A percentile compares a stretch with the other conserved stretches of the same genome.
These are phyloP conservation scores for Candida sakaeoensis DNA, from an alignment of 805 yeast genomes.

Conservation along the genomic window DNA sequence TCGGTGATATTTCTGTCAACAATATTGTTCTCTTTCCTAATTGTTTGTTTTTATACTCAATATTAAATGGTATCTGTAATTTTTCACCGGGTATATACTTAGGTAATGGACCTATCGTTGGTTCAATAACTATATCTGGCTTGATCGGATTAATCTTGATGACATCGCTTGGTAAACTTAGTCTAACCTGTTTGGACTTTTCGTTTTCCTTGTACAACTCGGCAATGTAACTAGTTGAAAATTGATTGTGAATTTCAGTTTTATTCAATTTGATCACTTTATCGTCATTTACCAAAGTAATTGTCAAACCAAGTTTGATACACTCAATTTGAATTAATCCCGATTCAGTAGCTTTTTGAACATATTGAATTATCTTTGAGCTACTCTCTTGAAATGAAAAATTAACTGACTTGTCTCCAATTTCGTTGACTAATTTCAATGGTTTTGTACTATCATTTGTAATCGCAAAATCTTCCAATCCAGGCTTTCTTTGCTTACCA, in stretches of 20 bases:
- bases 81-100: conserved; percentile 7
- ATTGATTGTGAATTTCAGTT: conserved; percentile 7
- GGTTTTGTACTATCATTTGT: conserved; percentile 4
- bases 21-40: conserved; percentile 7
- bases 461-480: conserved; percentile 8
- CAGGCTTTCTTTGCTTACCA: background rate
- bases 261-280: conserved; percentile 9
- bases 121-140: conserved; percentile 17
- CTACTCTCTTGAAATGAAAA: conserved; percentile 6
- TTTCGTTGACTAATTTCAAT: background rate
- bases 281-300: conserved; percentile 8
- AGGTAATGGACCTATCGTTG: background rate
- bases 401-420: conserved; percentile 5
- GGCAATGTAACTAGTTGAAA: background rate
- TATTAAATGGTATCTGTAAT: conserved; percentile 5
- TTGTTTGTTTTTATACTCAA: conserved; percentile 9
- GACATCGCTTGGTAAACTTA: conserved; percentile 7
- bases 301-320: conserved; percentile 13
- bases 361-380: conserved; percentile 19
- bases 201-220: background rate
- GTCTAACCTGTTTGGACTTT: conserved; percentile 5
- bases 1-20: conserved; percentile 7
- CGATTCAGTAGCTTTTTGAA: conserved; percentile 17
- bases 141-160: conserved; percentile 20
- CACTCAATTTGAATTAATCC: conserved; percentile 21